Percentiles rank a stretch among this genome's conserved stretches.
These are phyloP conservation scores for Xerocomus spinulosus DNA, from an alignment of 768 basidiomycete genomes.

Conservation along the genomic window DNA sequence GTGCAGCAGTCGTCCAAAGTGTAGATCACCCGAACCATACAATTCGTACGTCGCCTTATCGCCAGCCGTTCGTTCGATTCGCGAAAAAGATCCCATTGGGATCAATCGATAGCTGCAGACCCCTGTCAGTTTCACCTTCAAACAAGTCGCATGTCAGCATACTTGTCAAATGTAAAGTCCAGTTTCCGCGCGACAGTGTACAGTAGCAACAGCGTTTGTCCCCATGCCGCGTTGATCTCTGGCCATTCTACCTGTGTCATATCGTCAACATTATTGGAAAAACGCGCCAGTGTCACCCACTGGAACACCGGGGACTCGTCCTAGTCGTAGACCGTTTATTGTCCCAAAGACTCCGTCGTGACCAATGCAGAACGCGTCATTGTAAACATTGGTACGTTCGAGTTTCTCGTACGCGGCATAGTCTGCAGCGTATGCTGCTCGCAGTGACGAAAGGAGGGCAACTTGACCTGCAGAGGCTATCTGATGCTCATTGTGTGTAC, in stretches of 20 bases:
- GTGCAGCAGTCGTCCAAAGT: conserved; percentile 83
- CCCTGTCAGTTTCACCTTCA: conserved; percentile 8
- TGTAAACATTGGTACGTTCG: conserved; percentile 91
- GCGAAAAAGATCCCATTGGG: conserved; percentile 93
- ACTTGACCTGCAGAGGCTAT: conserved; percentile 60
- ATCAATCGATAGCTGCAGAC: conserved; percentile 73
- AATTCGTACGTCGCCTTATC: conserved; percentile 87
- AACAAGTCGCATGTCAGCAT: conserved; percentile 22
- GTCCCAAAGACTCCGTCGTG: conserved; percentile 95
- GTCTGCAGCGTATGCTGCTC: conserved; percentile 76
- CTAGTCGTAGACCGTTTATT: conserved; percentile 93
- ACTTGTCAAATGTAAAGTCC: conserved; percentile 85
- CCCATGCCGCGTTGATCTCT: conserved; percentile 99
- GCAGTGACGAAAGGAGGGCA: conserved; percentile 64
- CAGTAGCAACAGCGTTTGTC: conserved; percentile 85
- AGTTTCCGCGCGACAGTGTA: conserved; percentile 91
- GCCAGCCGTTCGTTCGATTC: conserved; percentile 77
- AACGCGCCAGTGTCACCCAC: conserved; percentile 39
- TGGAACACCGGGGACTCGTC: conserved; percentile 79
- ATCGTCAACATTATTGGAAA: conserved; percentile 9
- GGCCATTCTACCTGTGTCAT: conserved; percentile 86
- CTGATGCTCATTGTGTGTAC: conserved; percentile 67
- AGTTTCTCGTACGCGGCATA: conserved; percentile 75
- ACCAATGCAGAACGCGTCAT: conserved; percentile 93
- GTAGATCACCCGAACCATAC: conserved; percentile 91